Percentiles rank a stretch among this genome's conserved stretches.
phyloP scores from a whole-genome alignment of 257 asterid genomes.

The Petunia axillaris region DNA sequence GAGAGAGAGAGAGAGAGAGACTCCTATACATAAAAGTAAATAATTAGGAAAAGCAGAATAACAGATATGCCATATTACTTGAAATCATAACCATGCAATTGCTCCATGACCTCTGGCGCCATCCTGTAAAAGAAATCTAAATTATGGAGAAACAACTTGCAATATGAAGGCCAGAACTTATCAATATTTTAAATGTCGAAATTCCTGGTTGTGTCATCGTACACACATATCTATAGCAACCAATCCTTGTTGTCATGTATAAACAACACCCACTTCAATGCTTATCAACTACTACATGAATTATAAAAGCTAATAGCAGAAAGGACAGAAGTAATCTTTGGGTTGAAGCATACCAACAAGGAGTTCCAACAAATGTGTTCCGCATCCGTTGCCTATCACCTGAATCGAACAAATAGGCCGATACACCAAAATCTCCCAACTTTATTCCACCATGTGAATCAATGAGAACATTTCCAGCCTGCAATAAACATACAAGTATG shows the following conservation, averaged over 20 bases:
- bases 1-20: not conserved
- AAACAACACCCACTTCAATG: not conserved
- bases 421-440: slow-evolving; percentile 90
- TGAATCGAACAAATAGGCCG: slow-evolving; percentile 82
- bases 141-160: slow-evolving; percentile 12
- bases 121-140: slow-evolving; percentile 51
- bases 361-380: slow-evolving; percentile 91
- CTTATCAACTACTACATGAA: not conserved
- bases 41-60: slow-evolving; percentile 16
- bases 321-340: slow-evolving; percentile 18
- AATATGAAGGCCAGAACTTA: not conserved
- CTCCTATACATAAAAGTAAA: not conserved
- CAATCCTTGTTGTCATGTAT: not conserved
- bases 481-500: slow-evolving; percentile 31
- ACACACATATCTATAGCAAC: slow-evolving; percentile 19
- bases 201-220: not conserved
- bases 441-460: slow-evolving; percentile 72
- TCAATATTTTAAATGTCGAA: not conserved
- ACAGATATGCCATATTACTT: slow-evolving; percentile 26
- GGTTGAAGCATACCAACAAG: slow-evolving; percentile 64
- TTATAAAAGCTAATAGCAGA: not conserved
- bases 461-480: slow-evolving; percentile 89
- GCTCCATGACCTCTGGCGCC: slow-evolving; percentile 95
- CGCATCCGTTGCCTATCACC: slow-evolving; percentile 87
- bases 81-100: slow-evolving; percentile 51